Percentiles rank a stretch among this genome's conserved stretches.
Evolutionary conservation across 345 rosid genomes (phyloP).

Genomic region (Murraya paniculata): DNA sequence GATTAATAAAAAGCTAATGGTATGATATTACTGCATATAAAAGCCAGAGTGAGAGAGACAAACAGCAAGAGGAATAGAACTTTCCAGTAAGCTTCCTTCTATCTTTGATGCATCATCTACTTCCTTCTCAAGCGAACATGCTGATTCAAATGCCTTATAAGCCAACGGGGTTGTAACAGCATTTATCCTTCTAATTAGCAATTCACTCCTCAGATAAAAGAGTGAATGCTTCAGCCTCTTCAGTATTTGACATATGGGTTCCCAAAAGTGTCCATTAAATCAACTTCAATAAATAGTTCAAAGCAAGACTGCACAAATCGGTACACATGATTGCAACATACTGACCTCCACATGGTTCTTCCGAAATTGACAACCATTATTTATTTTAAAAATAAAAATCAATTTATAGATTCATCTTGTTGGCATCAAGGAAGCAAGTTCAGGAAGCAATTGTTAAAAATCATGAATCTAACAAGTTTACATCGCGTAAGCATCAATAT

Average conservation of each 20-base stretch:
- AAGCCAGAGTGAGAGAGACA: background rate
- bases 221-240: conserved; percentile 94
- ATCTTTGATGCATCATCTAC: conserved; percentile 57
- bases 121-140: too few relatives aligned
- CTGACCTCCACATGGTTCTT: conserved; percentile 93
- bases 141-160: conserved; percentile 62
- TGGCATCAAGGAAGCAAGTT: background rate
- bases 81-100: conserved; percentile 76
- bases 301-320: conserved; percentile 4
- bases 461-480: background rate
- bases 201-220: conserved; percentile 93
- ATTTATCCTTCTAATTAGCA: conserved; percentile 82
- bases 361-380: conserved; percentile 64
- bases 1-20: too few relatives aligned
- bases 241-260: conserved; percentile 84
- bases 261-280: too few relatives aligned
- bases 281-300: conserved; percentile 21
- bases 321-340: conserved; percentile 10
- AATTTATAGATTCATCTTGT: background rate
- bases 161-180: conserved; percentile 84
- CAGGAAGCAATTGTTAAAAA: too few relatives aligned
- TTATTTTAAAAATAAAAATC: conserved; percentile 34
- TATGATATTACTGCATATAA: too few relatives aligned
- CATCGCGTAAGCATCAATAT: background rate
- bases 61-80: conserved; percentile 31